phyloP scores from a whole-genome alignment of 495 filamentous ascomycete genomes.

The Aspergillus bertholletiae region DNA sequence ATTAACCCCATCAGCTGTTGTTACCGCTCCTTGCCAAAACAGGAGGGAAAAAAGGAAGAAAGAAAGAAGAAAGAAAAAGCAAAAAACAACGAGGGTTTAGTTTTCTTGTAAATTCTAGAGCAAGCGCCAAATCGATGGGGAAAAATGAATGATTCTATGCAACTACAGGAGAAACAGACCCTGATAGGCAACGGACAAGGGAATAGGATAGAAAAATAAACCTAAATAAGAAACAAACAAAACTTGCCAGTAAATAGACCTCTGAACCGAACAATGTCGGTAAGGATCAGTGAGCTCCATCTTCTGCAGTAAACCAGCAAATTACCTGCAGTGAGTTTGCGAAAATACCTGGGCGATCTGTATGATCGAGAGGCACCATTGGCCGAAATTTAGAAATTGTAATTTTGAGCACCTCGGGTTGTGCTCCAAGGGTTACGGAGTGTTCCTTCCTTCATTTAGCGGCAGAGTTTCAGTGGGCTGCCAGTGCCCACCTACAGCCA shows the following conservation, averaged over 20 bases:
- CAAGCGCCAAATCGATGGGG: too few species aligned
- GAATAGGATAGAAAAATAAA: background rate
- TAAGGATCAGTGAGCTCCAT: conserved; percentile 13
- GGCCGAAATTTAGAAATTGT: background rate
- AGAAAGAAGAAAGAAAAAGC: too few species aligned
- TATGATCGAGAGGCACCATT: conserved; percentile 2
- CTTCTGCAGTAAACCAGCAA: conserved; percentile 7
- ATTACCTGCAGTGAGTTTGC: conserved; percentile 15
- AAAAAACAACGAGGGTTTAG: background rate
- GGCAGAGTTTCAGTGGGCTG: background rate
- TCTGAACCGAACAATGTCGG: conserved; percentile 10
- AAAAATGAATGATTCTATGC: too few species aligned
- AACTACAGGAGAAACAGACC: background rate
- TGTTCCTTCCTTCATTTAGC: background rate
- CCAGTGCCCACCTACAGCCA: background rate
- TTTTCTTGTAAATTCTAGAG: background rate
- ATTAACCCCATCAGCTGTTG: background rate
- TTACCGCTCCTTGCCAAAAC: background rate
- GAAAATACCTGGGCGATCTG: conserved; percentile 5
- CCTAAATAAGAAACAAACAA: background rate
- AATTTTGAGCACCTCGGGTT: background rate
- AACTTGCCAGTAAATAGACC: background rate
- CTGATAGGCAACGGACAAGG: background rate
- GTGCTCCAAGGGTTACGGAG: background rate
- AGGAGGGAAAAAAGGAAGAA: too few species aligned